phyloP scores from a whole-genome alignment of 2,329 filamentous ascomycete species.

The Colletotrichum graminicola region DNA sequence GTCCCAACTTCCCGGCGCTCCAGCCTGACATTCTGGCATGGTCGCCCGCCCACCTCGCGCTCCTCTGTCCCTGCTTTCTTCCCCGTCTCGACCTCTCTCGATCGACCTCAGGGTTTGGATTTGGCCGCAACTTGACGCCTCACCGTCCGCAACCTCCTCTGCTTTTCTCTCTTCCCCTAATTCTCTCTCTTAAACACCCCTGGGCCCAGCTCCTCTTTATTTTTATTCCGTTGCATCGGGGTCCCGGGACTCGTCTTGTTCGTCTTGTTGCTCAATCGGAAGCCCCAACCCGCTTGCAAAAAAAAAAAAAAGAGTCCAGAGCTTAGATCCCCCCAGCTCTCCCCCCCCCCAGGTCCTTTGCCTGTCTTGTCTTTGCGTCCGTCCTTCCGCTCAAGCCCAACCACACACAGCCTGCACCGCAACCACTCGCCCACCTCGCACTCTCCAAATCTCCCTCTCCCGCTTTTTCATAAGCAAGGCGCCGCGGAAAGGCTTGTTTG shows the following conservation, averaged over 20 bases:
- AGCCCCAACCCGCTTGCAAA: conserved; percentile 7
- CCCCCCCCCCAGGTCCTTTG: conserved; percentile 6
- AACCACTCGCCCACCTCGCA: conserved; percentile 8
- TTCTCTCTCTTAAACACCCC: conserved; percentile 18
- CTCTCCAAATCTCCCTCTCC: conserved; percentile 28
- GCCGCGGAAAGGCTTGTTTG: conserved; percentile 40
- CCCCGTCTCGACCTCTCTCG: conserved; percentile 21
- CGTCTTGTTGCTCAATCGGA: conserved; percentile 5
- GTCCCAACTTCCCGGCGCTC: conserved; percentile 8
- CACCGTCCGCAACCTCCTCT: conserved; percentile 10
- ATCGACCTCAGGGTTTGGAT: conserved; percentile 25
- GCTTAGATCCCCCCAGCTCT: conserved; percentile 19
- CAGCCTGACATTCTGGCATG: conserved; percentile 25
- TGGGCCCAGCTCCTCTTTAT: conserved; percentile 8
- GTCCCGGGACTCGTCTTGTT: conserved; percentile 4
- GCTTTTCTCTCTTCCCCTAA: conserved; percentile 7
- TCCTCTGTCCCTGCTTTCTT: conserved; percentile 31
- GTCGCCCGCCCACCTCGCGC: conserved; percentile 37
- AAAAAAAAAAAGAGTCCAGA: conserved; percentile 1
- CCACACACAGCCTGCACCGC: conserved; percentile 17
- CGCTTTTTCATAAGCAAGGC: conserved; percentile 29
- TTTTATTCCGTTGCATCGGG: conserved; percentile 8
- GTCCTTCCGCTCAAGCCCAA: conserved; percentile 4
- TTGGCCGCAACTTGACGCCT: conserved; percentile 30
- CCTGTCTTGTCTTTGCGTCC: conserved; percentile 7